Conservation (phyloP, 768 basidiomycete genomes). For the Phlegmacium glaucopus region DNA sequence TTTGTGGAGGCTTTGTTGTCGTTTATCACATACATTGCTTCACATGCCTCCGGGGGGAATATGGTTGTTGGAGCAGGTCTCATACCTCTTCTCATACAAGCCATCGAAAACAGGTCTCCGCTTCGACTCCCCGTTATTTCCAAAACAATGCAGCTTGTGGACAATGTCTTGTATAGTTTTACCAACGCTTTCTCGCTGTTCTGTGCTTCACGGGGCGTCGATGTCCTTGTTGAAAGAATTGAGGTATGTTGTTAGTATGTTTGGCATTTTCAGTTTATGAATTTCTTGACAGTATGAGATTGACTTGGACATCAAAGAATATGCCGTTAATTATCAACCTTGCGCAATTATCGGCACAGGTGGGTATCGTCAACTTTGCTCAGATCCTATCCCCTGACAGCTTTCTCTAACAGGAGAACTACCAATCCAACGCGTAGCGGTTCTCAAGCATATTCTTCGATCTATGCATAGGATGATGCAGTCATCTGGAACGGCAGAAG, state of each 20-base stretch:
- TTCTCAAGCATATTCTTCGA: conserved; percentile 88
- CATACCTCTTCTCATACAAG: conserved; percentile 83
- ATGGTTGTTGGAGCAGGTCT: conserved; percentile 96
- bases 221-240: conserved; percentile 81
- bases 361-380: conserved; percentile 7
- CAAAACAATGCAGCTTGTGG: conserved; percentile 89
- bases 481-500: conserved; percentile 89
- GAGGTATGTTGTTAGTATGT: conserved; percentile 51
- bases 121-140: conserved; percentile 74
- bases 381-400: neutral
- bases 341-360: conserved; percentile 20
- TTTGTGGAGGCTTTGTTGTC: conserved; percentile 83
- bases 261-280: neutral
- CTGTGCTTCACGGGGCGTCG: conserved; percentile 79
- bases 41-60: conserved; percentile 80
- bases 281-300: conserved; percentile 54
- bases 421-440: conserved; percentile 68
- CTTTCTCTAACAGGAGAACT: conserved; percentile 51
- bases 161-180: conserved; percentile 89
- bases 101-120: conserved; percentile 75
- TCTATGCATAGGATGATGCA: conserved; percentile 98
- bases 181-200: conserved; percentile 86
- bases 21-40: conserved; percentile 85
- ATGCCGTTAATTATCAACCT: conserved; percentile 27
- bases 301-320: conserved; percentile 59